These are phyloP conservation scores for Fraxinus sp. DNA, from an alignment of 305 asterid species.

Conservation along the genomic window DNA sequence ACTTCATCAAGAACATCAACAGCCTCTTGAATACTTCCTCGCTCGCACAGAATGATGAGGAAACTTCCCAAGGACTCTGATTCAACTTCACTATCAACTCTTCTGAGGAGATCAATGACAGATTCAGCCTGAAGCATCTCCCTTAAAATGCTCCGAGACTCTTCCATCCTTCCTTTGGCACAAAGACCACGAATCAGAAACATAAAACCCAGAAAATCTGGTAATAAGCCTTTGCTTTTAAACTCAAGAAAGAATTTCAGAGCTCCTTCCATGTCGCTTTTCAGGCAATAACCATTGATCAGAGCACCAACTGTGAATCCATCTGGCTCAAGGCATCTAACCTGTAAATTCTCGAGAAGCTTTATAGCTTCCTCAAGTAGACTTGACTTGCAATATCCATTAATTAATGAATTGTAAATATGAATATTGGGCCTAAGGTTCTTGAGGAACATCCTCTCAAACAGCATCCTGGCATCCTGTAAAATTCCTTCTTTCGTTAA, in stretches of 20 bases:
- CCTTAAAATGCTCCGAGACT: constrained; percentile 66
- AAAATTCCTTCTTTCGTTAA: constrained; percentile 69
- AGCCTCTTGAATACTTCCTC: constrained; percentile 73
- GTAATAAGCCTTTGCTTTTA: constrained; percentile 48
- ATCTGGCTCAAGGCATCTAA: constrained; percentile 56
- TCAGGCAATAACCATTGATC: constrained; percentile 65
- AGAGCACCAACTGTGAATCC: constrained; percentile 72
- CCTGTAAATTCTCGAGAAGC: constrained; percentile 61
- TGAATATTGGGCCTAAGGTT: constrained; percentile 48
- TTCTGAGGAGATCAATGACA: constrained; percentile 48
- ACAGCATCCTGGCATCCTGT: constrained; percentile 58
- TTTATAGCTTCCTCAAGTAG: constrained; percentile 55
- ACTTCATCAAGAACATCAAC: constrained; percentile 72
- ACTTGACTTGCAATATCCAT: constrained; percentile 68
- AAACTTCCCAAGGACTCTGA: constrained; percentile 58
- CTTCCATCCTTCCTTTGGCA: constrained; percentile 96
- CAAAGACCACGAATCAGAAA: constrained; percentile 65
- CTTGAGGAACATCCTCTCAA: constrained; percentile 59
- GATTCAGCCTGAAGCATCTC: constrained; percentile 68
- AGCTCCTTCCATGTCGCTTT: constrained; percentile 90
- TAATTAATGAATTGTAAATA: constrained; percentile 71
- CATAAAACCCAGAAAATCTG: constrained; percentile 81
- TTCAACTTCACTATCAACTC: constrained; percentile 49
- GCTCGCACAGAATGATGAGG: constrained; percentile 64
- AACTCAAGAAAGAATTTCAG: constrained; percentile 57